Percentiles rank a stretch among this genome's conserved stretches.
Evolutionary conservation across 2,329 filamentous ascomycete species (phyloP).

Genomic region (Alternaria metachromatica): DNA sequence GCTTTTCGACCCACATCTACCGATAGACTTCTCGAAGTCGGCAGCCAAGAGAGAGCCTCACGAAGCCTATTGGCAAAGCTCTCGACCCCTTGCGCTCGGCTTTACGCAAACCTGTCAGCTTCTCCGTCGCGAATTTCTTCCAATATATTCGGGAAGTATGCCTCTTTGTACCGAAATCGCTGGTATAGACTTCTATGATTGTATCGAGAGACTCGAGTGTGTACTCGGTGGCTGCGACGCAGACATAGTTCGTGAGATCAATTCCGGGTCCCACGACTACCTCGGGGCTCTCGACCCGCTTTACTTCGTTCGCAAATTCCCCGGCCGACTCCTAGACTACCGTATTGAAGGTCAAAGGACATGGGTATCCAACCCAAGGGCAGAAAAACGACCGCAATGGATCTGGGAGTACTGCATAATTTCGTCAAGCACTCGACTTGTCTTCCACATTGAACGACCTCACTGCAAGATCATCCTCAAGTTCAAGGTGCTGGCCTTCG

Average conservation of each 20-base stretch:
- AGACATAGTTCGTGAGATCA: too few species aligned
- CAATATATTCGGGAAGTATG: not conserved
- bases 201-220: too few species aligned
- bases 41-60: not conserved
- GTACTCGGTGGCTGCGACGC: too few species aligned
- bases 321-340: not conserved
- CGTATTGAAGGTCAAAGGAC: not conserved
- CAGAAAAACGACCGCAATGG: not conserved
- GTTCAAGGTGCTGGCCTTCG: not conserved
- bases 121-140: not conserved
- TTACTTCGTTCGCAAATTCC: not conserved
- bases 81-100: not conserved
- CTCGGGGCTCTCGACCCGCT: not conserved
- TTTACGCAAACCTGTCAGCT: not conserved
- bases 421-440: not conserved
- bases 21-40: accelerated
- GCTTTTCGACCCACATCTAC: not conserved
- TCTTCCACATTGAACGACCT: not conserved
- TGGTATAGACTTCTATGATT: not conserved
- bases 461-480: not conserved
- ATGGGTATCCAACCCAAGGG: accelerated
- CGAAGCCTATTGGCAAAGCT: not conserved
- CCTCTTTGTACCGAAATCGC: not conserved
- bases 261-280: not conserved
- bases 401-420: not conserved